phyloP scores from a whole-genome alignment of 345 rosid genomes.

The Rhodomyrtus tomentosa region DNA sequence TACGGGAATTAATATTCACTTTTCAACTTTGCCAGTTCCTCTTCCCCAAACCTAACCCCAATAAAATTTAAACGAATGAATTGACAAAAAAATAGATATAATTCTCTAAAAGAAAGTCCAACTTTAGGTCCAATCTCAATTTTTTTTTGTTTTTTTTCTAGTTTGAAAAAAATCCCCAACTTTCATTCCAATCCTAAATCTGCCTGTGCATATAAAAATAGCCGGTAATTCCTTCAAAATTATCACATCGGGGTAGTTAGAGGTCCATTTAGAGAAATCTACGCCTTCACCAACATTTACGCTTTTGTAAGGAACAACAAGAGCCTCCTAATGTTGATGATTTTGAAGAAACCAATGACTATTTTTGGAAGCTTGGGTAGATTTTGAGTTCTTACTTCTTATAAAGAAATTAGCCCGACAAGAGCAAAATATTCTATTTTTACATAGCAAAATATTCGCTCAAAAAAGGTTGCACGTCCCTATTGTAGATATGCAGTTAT shows the following conservation, averaged over 20 bases:
- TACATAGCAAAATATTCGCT: too few relatives aligned
- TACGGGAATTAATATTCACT: neutral
- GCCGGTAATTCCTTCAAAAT: neutral
- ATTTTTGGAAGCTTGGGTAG: neutral
- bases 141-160: too few relatives aligned
- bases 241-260: neutral
- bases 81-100: neutral
- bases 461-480: too few relatives aligned
- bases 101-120: neutral
- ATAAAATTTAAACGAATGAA: neutral
- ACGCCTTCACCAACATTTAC: neutral
- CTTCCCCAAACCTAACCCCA: neutral
- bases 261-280: too few relatives aligned
- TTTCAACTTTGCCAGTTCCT: neutral
- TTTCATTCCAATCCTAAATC: neutral
- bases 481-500: neutral
- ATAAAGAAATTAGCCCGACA: too few relatives aligned
- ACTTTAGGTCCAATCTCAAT: neutral
- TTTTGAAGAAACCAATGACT: neutral
- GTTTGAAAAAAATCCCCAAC: neutral
- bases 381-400: neutral
- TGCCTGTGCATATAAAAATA: fast-evolving
- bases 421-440: neutral
- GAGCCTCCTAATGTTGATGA: neutral
- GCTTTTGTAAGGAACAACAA: neutral